phyloP scores from a whole-genome alignment of 1,139 yeast genomes.

The Yamadazyma kanchanaburiensis region DNA sequence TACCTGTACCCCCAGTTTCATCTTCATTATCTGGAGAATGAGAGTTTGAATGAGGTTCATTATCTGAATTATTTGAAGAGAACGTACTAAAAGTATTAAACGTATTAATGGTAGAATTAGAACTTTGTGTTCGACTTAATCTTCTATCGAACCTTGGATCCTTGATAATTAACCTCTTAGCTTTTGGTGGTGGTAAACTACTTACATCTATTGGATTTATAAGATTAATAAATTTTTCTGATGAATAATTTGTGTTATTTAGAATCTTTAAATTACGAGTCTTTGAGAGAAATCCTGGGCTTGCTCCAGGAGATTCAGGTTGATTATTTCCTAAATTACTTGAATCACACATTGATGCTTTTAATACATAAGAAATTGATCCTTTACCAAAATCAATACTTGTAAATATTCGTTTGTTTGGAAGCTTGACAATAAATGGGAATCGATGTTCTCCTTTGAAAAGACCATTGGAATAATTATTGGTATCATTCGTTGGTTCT shows the following conservation, averaged over 20 bases:
- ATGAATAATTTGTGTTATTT: slow-evolving; percentile 32
- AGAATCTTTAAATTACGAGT: slow-evolving; percentile 22
- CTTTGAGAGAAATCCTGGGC: slow-evolving; percentile 16
- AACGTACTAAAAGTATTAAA: slow-evolving; percentile 32
- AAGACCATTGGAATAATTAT: slow-evolving; percentile 42
- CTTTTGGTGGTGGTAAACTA: slow-evolving; percentile 60
- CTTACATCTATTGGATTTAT: slow-evolving; percentile 75
- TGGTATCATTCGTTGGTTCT: slow-evolving; percentile 10
- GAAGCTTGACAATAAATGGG: slow-evolving; percentile 78
- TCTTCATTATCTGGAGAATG: slow-evolving; percentile 3
- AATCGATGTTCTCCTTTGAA: slow-evolving; percentile 83
- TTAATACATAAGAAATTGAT: slow-evolving; percentile 63
- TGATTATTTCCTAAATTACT: slow-evolving; percentile 4
- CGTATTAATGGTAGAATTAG: slow-evolving; percentile 49
- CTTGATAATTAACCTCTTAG: slow-evolving; percentile 61
- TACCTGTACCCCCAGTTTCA: slow-evolving; percentile 1
- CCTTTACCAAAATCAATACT: slow-evolving; percentile 86
- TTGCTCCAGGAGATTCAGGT: slow-evolving; percentile 10
- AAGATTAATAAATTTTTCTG: slow-evolving; percentile 57
- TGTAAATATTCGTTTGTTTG: slow-evolving; percentile 66
- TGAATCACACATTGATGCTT: slow-evolving; percentile 49
- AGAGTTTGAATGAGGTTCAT: slow-evolving; percentile 1
- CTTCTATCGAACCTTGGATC: slow-evolving; percentile 31
- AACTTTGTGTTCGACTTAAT: slow-evolving; percentile 45
- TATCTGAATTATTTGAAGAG: slow-evolving; percentile 36